Evolutionary conservation across 768 basidiomycete genomes (phyloP).

Genomic region (Tulasnella sp.): DNA sequence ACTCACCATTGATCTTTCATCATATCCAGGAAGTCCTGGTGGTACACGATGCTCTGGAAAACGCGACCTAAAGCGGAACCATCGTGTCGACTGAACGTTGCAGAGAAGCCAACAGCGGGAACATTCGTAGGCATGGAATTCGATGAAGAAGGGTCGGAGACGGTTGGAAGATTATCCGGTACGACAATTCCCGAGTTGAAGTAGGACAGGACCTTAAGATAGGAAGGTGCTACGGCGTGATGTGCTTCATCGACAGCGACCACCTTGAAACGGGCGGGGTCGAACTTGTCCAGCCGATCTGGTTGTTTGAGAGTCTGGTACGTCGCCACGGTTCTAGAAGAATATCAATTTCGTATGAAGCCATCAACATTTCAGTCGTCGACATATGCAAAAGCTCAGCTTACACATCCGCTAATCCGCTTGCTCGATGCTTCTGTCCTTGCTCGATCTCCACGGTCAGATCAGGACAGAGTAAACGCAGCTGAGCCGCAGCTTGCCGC

Average conservation of each 20-base stretch:
- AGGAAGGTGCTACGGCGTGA: constrained; percentile 89
- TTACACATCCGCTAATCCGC: constrained; percentile 77
- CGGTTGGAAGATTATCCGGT: constrained; percentile 34
- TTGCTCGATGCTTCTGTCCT: constrained; percentile 58
- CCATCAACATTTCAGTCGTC: not conserved
- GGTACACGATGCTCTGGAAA: constrained; percentile 86
- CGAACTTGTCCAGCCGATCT: constrained; percentile 61
- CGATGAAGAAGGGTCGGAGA: constrained; percentile 32
- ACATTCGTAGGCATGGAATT: constrained; percentile 25
- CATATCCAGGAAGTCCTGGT: constrained; percentile 84
- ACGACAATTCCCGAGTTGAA: constrained; percentile 43
- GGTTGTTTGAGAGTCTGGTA: constrained; percentile 70
- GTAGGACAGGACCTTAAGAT: constrained; percentile 70
- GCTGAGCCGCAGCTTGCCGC: constrained; percentile 69
- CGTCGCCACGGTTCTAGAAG: constrained; percentile 69
- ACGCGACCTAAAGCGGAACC: constrained; percentile 79
- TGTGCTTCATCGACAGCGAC: constrained; percentile 91
- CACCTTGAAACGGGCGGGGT: constrained; percentile 52
- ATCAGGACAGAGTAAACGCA: constrained; percentile 49
- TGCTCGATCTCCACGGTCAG: constrained; percentile 91
- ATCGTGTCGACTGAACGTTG: constrained; percentile 89
- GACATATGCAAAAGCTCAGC: constrained; percentile 20
- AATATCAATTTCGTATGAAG: not conserved
- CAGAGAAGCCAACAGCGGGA: constrained; percentile 88
- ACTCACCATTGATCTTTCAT: constrained; percentile 75